Base-by-base conservation (phyloP, 805 yeast species). In the Brettanomyces naardenensis region DNA sequence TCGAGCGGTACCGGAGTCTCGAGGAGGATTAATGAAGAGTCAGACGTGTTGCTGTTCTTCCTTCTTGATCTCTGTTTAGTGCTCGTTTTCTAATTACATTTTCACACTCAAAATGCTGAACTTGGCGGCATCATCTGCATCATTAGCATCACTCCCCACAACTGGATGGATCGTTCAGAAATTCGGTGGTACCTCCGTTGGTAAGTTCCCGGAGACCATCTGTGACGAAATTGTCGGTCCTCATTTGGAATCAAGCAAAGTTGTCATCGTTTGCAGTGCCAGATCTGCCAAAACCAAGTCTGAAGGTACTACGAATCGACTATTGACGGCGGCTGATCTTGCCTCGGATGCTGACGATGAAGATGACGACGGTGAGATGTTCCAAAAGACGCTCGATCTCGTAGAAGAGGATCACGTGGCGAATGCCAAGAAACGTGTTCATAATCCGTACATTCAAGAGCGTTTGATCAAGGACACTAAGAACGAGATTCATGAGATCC, bases 131-230 rank as follows among this genome's bases (percentile, higher is more conserved):
- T 53, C 60, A 5, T 43, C 52, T 22, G 33, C 49, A 10, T 51
- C 58, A 4, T 33, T 48, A 5, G 40, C 45, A 4, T 32, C 51
- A 2, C 22, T 35, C 2, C 36, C 39, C 15, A 19, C 44, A 2
- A 20, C 50, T 14, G 73, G 73, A 14, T 81, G 90, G 89, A 59
- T 83, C 3, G 83, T 92, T 5, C 98, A 92, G 60, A 92, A 92
- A 61, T 92, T 86, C 53, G 98, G 98, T 35, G 98, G 98, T 38
- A 92, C 98, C 13, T 80, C 92, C 33, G 96, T 92, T 23, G 98
- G 98, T 18, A 92, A 92, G 58, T 89, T 92, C 59, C 85, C 96
- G 7, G 78, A 72, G 36, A 73, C 80, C 46, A 92, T 92, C 39
- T 88, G 87, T 20, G 82, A 83, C 42, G 85, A 87, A 47, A 87